Percentiles rank a stretch among this genome's conserved stretches.
Evolutionary conservation across 2,329 filamentous ascomycete species (phyloP).

Genomic region (Fusarium denticulatum): DNA sequence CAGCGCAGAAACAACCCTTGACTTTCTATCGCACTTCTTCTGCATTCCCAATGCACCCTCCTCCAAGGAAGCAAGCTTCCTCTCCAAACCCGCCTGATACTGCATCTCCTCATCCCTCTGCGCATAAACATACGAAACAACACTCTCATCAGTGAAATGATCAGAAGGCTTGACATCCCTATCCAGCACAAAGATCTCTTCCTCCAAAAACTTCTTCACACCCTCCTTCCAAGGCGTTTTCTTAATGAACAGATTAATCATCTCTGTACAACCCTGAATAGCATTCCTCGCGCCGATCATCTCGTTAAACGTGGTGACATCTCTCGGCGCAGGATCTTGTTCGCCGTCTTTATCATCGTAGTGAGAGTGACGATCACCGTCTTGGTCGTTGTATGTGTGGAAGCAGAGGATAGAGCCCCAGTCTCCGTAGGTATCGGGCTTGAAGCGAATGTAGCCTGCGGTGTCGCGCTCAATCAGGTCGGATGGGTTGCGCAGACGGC

Average conservation of each 20-base stretch:
- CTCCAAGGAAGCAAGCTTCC: slow-evolving; percentile 10
- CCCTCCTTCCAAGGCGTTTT: slow-evolving; percentile 20
- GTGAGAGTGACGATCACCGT: slow-evolving; percentile 14
- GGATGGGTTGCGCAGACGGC: slow-evolving; percentile 9
- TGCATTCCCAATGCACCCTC: neutral
- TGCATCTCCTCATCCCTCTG: neutral
- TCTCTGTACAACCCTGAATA: neutral
- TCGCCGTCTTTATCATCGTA: slow-evolving; percentile 20
- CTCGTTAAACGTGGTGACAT: slow-evolving; percentile 18
- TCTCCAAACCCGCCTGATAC: neutral
- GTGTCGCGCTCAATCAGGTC: slow-evolving; percentile 15
- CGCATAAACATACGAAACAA: slow-evolving; percentile 3
- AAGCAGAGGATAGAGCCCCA: slow-evolving; percentile 21
- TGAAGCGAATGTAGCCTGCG: slow-evolving; percentile 18
- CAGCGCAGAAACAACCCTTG: neutral
- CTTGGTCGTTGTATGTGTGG: slow-evolving; percentile 18
- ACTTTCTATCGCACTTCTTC: neutral
- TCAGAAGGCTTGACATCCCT: slow-evolving; percentile 8
- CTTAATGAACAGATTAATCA: slow-evolving; percentile 13
- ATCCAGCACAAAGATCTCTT: slow-evolving; percentile 13
- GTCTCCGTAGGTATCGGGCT: slow-evolving; percentile 13
- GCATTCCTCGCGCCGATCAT: slow-evolving; percentile 19
- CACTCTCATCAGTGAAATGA: slow-evolving; percentile 18
- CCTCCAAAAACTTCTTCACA: slow-evolving; percentile 9
- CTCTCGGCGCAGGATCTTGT: slow-evolving; percentile 2